Base-by-base conservation (phyloP, 257 asterid species). In the Fraxinus anomala region DNA sequence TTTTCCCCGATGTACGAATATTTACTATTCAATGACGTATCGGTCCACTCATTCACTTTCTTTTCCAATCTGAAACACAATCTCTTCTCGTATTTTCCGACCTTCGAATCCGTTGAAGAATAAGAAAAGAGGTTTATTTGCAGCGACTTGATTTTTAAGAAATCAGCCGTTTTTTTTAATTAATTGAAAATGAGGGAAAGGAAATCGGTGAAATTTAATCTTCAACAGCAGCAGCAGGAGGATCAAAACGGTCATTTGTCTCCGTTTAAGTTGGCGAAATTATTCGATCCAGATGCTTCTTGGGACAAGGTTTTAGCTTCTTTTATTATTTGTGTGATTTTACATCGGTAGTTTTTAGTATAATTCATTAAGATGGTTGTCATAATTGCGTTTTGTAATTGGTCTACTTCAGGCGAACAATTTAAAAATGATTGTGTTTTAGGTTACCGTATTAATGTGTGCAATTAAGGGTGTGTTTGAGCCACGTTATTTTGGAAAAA, bases 211-310 rank as follows among this genome's bases (percentile, higher is more conserved):
- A 94, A 94, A 86, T 82, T 76, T 76, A 87, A 85, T 84, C 74
- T 31, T 49, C 85, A 84, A 31, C 91, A 82, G 67, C 94, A 83
- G 73, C 88, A 79, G 79, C 80, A 63, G 65, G 86, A 88, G 75
- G 89, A 91, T 76, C 95, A 84, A 87, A 89, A 92, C 76, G 97
- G 93, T 33, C 98, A 94, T 87, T 82, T 89, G 49, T 85, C 97
- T 33, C 90, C 95, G 21, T 91, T 89, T 76, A 89, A 88, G 78
- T 86, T 92, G 77, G 90, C 91, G 23, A 91, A 91, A 84, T 82
- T 92, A 63, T 85, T 94, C 80, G 98, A 94, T 90, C 88, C 89
- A 73, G 89, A 88, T 78, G 91, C 89, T 71, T 88, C 89, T 0
- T 88, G 91, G 91, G 98, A 94, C 80, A 94, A 94, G 98, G 98